These are phyloP conservation scores for Hypocreales sp. DNA, from an alignment of 2,329 filamentous ascomycete genomes.

Conservation along the genomic window DNA sequence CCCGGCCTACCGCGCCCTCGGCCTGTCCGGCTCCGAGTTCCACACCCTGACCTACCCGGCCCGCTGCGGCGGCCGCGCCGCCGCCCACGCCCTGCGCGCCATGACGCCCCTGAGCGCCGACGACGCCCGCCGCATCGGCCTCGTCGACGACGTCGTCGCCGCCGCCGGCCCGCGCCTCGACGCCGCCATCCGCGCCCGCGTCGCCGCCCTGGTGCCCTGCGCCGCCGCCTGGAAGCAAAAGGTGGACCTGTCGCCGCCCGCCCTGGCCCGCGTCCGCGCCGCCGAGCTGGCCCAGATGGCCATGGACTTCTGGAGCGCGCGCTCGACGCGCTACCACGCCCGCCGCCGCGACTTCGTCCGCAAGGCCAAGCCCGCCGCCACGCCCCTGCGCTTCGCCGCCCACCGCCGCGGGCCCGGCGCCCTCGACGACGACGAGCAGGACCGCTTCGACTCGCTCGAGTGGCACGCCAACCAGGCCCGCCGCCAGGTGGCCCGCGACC, in stretches of 20 bases:
- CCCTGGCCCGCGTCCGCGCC: constrained; percentile 16
- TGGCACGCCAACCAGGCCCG: constrained; percentile 5
- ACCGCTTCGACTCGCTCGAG: constrained; percentile 15
- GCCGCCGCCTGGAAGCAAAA: constrained; percentile 17
- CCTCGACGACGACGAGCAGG: constrained; percentile 19
- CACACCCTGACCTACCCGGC: constrained; percentile 23
- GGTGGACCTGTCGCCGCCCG: constrained; percentile 14
- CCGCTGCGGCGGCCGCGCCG: constrained; percentile 17
- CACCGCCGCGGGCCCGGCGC: constrained; percentile 14
- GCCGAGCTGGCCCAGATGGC: constrained; percentile 23
- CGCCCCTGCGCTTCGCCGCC: constrained; percentile 22
- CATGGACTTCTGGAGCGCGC: constrained; percentile 24
- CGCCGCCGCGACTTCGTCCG: constrained; percentile 23
- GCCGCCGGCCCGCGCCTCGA: constrained; percentile 16
- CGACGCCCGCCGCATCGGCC: constrained; percentile 19
- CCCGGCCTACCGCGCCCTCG: constrained; percentile 22
- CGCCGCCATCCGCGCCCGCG: constrained; percentile 17
- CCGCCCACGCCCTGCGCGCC: constrained; percentile 14
- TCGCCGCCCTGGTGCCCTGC: constrained; percentile 10
- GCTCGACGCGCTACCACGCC: constrained; percentile 19
- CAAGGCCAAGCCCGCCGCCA: constrained; percentile 19
- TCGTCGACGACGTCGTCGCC: constrained; percentile 22
- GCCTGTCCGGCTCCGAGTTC: constrained; percentile 22
- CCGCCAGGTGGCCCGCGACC: neutral
- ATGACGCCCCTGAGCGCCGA: constrained; percentile 22